Percentiles rank a stretch among this genome's conserved stretches.
phyloP scores from a whole-genome alignment of 371 early-diverging fungal species.

The Mortierella sp. region DNA sequence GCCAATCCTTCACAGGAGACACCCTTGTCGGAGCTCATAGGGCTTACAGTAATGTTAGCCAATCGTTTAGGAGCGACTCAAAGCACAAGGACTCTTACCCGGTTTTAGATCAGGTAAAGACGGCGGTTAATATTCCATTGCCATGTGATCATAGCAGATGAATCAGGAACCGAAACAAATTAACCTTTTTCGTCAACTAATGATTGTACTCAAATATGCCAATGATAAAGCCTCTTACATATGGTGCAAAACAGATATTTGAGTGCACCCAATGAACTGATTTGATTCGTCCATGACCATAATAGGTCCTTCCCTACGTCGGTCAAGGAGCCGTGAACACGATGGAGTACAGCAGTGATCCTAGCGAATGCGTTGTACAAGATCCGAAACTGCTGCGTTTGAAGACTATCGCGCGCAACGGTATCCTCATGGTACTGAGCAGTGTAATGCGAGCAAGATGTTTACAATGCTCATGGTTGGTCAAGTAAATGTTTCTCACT shows the following conservation, averaged over 20 bases:
- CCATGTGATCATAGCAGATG: too few species aligned
- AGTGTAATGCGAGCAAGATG: slow-evolving; percentile 10
- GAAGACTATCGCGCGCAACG: slow-evolving; percentile 21
- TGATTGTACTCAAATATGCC: too few species aligned
- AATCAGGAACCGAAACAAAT: not conserved
- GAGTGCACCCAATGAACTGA: too few species aligned
- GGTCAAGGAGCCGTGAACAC: slow-evolving; percentile 32
- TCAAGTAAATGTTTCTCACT: slow-evolving; percentile 17
- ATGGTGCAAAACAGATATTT: too few species aligned
- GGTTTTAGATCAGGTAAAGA: not conserved
- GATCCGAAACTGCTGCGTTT: slow-evolving; percentile 18
- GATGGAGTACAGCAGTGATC: slow-evolving; percentile 26
- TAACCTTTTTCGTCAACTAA: not conserved
- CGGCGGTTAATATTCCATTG: not conserved
- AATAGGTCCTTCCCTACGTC: not conserved
- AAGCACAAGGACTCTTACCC: slow-evolving; percentile 4
- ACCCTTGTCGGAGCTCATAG: not conserved
- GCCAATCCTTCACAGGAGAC: not conserved
- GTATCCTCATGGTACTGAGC: not conserved
- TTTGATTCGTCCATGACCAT: too few species aligned
- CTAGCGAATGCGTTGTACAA: slow-evolving; percentile 33
- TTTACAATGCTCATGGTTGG: slow-evolving; percentile 22
- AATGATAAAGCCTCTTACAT: too few species aligned
- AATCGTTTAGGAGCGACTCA: not conserved
- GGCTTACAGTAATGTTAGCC: not conserved